Base-by-base conservation (phyloP, 352 stramenopile genomes). In the Globisporangium recalcitrans region DNA sequence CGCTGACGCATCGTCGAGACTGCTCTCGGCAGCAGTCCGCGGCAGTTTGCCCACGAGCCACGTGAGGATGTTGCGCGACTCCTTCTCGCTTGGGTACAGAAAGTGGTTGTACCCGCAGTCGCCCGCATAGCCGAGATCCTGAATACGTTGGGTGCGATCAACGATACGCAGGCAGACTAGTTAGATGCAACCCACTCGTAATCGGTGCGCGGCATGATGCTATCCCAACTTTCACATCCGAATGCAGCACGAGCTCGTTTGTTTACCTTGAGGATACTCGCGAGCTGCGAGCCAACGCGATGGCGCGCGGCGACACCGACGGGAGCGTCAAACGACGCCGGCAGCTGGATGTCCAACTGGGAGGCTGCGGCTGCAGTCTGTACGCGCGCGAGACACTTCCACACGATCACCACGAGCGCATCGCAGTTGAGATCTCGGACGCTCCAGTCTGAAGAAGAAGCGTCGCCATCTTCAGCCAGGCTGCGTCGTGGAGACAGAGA, bases 41-140 rank as follows among this genome's bases (percentile, higher is more conserved):
- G 87, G 85, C 9, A 96, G 44, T 57, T 90, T 91, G 31, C 84
- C 72, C 16, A 96, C 79, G 4, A 96, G 63, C 81, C 81, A 96
- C 38, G 82, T 85, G 36, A 96, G 65, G 48, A 96, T 87, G 8
- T 70, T 77, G 11, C 82, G 76, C 55, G 88, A 92, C 51, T 93
- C 81, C 57, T 87, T 87, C 69, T 93, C 88, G 19, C 63, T 91
- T 19, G 88, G 88, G 64, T 96, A 96, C 62, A 96, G 63, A 49
- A 96, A 91, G 65, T 94, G 78, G 60, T 95, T 94, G 69, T 96
- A 96, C 0, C 88, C 86, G 58, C 85, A 95, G 53, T 96, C 86
- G 16, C 85, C 83, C 21, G 72, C 74, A 63, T 91, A 96, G 4
- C 88, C 88, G 13, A 92, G 69, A 27, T 90, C 78, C 85, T 93